Percentiles rank a stretch among this genome's conserved stretches.
These are phyloP conservation scores for Mucor piriformis DNA, from an alignment of 371 early-diverging fungal species.

Conservation along the genomic window DNA sequence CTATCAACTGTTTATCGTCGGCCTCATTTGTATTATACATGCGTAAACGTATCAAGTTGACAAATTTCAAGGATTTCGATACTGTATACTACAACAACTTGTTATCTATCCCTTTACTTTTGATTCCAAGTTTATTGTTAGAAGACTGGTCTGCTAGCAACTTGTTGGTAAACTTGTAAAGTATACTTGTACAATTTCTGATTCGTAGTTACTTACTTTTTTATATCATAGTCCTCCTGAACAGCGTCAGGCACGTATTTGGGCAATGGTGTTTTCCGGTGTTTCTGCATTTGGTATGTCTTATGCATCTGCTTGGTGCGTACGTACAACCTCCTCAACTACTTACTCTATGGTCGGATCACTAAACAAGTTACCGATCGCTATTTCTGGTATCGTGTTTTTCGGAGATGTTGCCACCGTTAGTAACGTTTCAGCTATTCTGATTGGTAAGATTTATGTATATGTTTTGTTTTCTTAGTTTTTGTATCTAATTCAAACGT, in stretches of 20 bases:
- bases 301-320: constrained; percentile 93
- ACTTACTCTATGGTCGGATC: constrained; percentile 99
- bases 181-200: constrained; percentile 18
- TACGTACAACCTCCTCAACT: constrained; percentile 94
- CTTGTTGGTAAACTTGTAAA: constrained; percentile 58
- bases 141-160: constrained; percentile 75
- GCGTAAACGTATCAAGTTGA: constrained; percentile 84
- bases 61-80: constrained; percentile 92
- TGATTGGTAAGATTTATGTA: constrained; percentile 52
- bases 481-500: too few species aligned
- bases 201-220: background rate
- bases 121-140: constrained; percentile 73
- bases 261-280: constrained; percentile 83
- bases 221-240: constrained; percentile 48
- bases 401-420: constrained; percentile 86
- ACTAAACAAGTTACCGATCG: constrained; percentile 97
- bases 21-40: constrained; percentile 90
- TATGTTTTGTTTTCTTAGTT: background rate
- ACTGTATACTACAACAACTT: constrained; percentile 97
- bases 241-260: constrained; percentile 54
- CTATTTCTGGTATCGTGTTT: constrained; percentile 93
- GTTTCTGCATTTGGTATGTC: constrained; percentile 92
- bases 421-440: constrained; percentile 80
- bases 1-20: constrained; percentile 88
- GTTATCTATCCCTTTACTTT: constrained; percentile 85